Evolutionary conservation across 805 yeast genomes (phyloP).

Genomic region (Priceomyces castillae): DNA sequence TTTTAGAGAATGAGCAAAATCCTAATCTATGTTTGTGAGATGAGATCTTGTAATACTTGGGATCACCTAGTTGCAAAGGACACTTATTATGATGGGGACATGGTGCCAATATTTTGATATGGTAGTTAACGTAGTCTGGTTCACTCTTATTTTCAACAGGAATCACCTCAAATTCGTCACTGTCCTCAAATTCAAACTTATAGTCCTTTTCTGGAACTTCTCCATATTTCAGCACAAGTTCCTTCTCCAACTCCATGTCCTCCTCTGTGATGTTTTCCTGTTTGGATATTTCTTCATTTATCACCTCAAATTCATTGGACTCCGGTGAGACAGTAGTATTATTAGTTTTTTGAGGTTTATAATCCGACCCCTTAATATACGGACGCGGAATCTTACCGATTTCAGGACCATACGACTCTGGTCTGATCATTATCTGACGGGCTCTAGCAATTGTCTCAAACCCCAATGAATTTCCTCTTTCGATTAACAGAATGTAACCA

Average conservation of each 20-base stretch:
- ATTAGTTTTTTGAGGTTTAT: constrained; percentile 38
- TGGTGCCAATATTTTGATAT: constrained; percentile 76
- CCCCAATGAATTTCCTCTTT: constrained; percentile 87
- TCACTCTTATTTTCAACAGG: constrained; percentile 15
- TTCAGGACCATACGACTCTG: constrained; percentile 59
- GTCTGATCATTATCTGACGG: constrained; percentile 85
- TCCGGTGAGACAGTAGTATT: constrained; percentile 36
- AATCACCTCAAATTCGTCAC: constrained; percentile 27
- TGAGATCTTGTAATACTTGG: constrained; percentile 57
- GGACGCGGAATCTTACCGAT: constrained; percentile 68
- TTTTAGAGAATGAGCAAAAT: constrained; percentile 74
- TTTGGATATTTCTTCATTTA: constrained; percentile 23
- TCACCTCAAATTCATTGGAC: constrained; percentile 28
- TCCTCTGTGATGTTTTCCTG: constrained; percentile 22
- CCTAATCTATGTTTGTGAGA: constrained; percentile 57
- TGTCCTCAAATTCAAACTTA: constrained; percentile 46
- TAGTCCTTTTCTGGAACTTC: constrained; percentile 42
- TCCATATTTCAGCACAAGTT: constrained; percentile 41
- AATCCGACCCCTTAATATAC: constrained; percentile 50
- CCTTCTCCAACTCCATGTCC: constrained; percentile 18
- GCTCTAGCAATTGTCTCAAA: constrained; percentile 89
- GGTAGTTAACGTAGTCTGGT: constrained; percentile 40
- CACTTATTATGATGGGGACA: constrained; percentile 86
- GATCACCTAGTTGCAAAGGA: constrained; percentile 79
- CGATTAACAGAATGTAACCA: constrained; percentile 77